A percentile compares a stretch with the other conserved stretches of the same genome.
These are phyloP conservation scores for Lotus japonicus DNA, from an alignment of 306 rosid genomes.

Conservation along the genomic window DNA sequence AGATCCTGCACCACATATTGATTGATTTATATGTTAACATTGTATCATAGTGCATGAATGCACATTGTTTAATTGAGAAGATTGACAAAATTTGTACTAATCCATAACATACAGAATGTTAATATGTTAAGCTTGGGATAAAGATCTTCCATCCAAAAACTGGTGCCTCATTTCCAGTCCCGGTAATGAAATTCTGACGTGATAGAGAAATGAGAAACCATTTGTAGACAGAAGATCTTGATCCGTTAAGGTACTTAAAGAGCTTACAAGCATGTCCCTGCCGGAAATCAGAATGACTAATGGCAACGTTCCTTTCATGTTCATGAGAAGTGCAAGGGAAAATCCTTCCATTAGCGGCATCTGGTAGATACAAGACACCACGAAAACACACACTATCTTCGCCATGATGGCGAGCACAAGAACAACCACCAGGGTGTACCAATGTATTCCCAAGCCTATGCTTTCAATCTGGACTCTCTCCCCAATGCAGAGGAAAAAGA, in stretches of 20 bases:
- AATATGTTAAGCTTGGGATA: no score
- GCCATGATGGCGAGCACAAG: conserved; percentile 19
- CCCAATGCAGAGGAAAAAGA: conserved; percentile 23
- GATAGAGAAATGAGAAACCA: no score
- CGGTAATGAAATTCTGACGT: no score
- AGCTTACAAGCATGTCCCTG: conserved; percentile 33
- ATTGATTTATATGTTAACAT: neutral
- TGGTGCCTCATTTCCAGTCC: no score
- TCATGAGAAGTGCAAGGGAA: conserved; percentile 33
- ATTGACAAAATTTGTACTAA: no score
- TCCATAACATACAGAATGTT: no score
- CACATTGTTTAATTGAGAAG: no score
- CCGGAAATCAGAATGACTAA: conserved; percentile 20
- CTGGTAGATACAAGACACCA: neutral
- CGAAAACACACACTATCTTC: conserved; percentile 12
- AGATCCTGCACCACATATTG: conserved; percentile 14
- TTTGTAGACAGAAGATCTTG: neutral
- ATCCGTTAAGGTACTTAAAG: neutral
- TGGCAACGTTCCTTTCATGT: conserved; percentile 33
- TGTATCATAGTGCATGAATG: neutral
- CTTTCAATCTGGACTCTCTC: conserved; percentile 6
- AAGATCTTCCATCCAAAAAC: no score
- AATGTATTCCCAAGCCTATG: neutral
- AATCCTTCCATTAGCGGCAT: conserved; percentile 27
- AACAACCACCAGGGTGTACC: conserved; percentile 6